Evolutionary conservation across 2,329 filamentous ascomycete genomes (phyloP), one percentile per base, ranked within the genome.

Genomic region (Verticillium isaacii): DNA sequence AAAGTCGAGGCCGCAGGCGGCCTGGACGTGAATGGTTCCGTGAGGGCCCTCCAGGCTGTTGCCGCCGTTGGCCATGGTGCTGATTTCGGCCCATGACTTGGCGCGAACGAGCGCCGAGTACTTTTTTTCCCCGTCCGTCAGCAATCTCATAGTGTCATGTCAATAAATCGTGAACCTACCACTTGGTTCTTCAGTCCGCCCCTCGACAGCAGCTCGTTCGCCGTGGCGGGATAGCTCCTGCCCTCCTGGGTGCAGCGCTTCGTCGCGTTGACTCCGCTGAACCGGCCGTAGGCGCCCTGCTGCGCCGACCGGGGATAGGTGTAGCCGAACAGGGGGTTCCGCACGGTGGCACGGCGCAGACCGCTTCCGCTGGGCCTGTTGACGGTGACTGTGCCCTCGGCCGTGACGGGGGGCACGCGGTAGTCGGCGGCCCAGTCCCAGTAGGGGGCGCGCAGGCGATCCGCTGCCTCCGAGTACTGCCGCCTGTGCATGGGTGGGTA

Each of bases 291-390:
- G 34, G 72, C 67, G 61, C 77, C 70, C 57, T 70, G 67, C 37
- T 79, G 61, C 23, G 73, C 76, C 57, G 70, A 69, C 62, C 68
- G 66, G 12, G 80, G 80, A 71, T 84, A 86, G 2, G 66, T 72
- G 70, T 81, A 88, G 61, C 76, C 78, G 65, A 77, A 78, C 0
- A 87, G 71, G 3, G 85, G 85, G 68, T 87, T 87, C 45, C 72
- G 70, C 34, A 85, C 73, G 5, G 69, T 71, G 32, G 75, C 70
- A 5, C 63, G 34, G 17, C 57, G 64, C 23, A 76, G 58, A 17
- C 34, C 45, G 17, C 56, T 56, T 23, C 76, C 76, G 25, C 72
- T 68, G 3, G 81, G 77, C 19, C 80, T 72, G n/a, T 74, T 75
- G 62, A 83, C 70, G 5, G 61, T 73, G 57, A 79, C 68, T 12